phyloP scores from a whole-genome alignment of 352 stramenopile species.

The Phytophthora sp. region DNA sequence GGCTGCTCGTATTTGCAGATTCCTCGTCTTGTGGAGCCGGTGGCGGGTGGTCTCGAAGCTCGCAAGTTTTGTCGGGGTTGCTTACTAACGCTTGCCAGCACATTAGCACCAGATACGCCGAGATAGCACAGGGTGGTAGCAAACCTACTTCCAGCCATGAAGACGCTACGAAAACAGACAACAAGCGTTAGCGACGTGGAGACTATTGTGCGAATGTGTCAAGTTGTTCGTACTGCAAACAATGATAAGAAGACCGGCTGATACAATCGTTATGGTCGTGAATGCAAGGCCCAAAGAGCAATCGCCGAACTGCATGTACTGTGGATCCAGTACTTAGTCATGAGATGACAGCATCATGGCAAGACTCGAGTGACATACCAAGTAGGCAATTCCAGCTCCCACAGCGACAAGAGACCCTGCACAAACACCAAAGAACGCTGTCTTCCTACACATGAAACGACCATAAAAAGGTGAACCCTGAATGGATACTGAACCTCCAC shows the following conservation, averaged over 20 bases:
- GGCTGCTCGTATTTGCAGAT: constrained; percentile 38
- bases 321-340: constrained; percentile 2
- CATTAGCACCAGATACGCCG: constrained; percentile 73
- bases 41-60: constrained; percentile 23
- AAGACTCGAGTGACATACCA: constrained; percentile 38
- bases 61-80: constrained; percentile 57
- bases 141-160: constrained; percentile 76
- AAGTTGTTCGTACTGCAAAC: constrained; percentile 52
- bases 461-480: not conserved
- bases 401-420: constrained; percentile 64
- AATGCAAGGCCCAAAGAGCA: constrained; percentile 82
- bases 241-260: constrained; percentile 67
- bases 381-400: constrained; percentile 45
- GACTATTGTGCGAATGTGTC: not conserved
- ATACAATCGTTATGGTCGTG: constrained; percentile 88
- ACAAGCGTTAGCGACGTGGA: constrained; percentile 2
- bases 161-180: constrained; percentile 46
- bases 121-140: constrained; percentile 77
- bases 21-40: constrained; percentile 5
- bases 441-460: constrained; percentile 25
- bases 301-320: constrained; percentile 92
- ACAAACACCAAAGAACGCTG: constrained; percentile 46
- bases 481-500: not conserved
- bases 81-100: constrained; percentile 78
- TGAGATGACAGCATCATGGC: not conserved